These are phyloP conservation scores for Ustilago crameri DNA, from an alignment of 1,284 basidiomycete species.

Conservation along the genomic window DNA sequence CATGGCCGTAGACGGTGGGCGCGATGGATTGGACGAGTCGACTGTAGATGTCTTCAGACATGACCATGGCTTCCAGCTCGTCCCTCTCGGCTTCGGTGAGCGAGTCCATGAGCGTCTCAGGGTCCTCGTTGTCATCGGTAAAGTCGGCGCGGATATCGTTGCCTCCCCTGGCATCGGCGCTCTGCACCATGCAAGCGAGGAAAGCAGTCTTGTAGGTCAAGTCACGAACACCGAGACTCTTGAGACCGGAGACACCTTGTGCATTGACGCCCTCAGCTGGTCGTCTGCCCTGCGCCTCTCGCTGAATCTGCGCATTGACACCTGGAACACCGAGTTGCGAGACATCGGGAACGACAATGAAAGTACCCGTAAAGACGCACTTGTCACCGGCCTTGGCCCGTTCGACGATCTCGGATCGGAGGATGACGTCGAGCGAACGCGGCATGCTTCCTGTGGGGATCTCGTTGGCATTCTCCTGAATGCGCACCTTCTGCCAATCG, in stretches of 20 bases:
- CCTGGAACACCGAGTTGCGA: slow-evolving; percentile 94
- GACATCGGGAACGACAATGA: slow-evolving; percentile 98
- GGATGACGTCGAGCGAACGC: slow-evolving; percentile 87
- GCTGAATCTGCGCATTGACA: slow-evolving; percentile 90
- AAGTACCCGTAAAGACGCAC: slow-evolving; percentile 96
- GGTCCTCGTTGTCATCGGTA: slow-evolving; percentile 84
- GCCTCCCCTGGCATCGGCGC: slow-evolving; percentile 76
- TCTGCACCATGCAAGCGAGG: slow-evolving; percentile 95
- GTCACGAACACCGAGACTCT: slow-evolving; percentile 92
- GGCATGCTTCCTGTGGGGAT: slow-evolving; percentile 91
- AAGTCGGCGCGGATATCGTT: slow-evolving; percentile 74
- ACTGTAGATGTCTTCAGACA: slow-evolving; percentile 91
- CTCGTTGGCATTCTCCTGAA: slow-evolving; percentile 98
- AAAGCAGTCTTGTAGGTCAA: slow-evolving; percentile 99
- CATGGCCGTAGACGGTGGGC: slow-evolving; percentile 87
- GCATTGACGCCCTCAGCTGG: slow-evolving; percentile 75
- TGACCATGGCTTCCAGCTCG: slow-evolving; percentile 92
- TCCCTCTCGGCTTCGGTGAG: slow-evolving; percentile 94
- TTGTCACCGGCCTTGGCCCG: slow-evolving; percentile 98
- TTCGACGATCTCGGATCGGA: slow-evolving; percentile 94
- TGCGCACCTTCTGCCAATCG: slow-evolving; percentile 99
- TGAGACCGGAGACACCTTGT: slow-evolving; percentile 91
- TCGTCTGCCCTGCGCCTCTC: slow-evolving; percentile 77
- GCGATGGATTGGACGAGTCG: slow-evolving; percentile 94
- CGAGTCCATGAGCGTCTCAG: slow-evolving; percentile 82